These are phyloP conservation scores for Persicaria maculosa DNA, from an alignment of 148 eudicot species.

Conservation along the genomic window DNA sequence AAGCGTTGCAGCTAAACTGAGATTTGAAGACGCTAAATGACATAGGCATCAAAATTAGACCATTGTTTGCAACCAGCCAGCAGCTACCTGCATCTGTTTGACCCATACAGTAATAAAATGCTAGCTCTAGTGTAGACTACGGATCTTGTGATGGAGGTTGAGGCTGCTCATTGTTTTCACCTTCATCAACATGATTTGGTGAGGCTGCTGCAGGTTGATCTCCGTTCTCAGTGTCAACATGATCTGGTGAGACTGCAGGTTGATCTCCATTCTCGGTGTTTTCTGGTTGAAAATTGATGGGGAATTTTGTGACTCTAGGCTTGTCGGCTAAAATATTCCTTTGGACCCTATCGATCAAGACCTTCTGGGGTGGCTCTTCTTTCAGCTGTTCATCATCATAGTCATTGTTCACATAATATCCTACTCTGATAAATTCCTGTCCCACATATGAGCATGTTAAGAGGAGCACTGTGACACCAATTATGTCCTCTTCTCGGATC, in stretches of 20 bases:
- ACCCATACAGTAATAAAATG: not conserved
- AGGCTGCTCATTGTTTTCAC: not conserved
- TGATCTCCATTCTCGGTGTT: slow-evolving; percentile 58
- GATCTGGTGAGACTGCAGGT: slow-evolving; percentile 31
- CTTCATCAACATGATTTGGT: not conserved
- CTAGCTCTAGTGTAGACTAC: slow-evolving; percentile 13
- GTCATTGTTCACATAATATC: slow-evolving; percentile 85
- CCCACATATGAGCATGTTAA: slow-evolving; percentile 84
- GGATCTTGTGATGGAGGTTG: slow-evolving; percentile 24
- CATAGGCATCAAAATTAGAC: too few relatives aligned
- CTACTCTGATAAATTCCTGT: slow-evolving; percentile 84
- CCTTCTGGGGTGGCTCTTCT: slow-evolving; percentile 91
- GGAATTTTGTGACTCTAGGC: slow-evolving; percentile 89
- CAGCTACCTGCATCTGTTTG: not conserved
- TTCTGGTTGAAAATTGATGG: slow-evolving; percentile 79
- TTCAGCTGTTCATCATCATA: slow-evolving; percentile 75
- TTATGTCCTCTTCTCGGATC: slow-evolving; percentile 82
- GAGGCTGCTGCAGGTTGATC: slow-evolving; percentile 18
- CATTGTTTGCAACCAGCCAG: too few relatives aligned
- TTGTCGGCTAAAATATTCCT: slow-evolving; percentile 77
- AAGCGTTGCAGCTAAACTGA: too few relatives aligned
- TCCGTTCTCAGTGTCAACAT: slow-evolving; percentile 22
- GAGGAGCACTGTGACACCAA: slow-evolving; percentile 81
- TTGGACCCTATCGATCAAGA: slow-evolving; percentile 64
- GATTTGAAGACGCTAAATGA: too few relatives aligned